These are phyloP conservation scores for Monosporascus ibericus DNA, from an alignment of 2,329 filamentous ascomycete genomes.

Conservation along the genomic window DNA sequence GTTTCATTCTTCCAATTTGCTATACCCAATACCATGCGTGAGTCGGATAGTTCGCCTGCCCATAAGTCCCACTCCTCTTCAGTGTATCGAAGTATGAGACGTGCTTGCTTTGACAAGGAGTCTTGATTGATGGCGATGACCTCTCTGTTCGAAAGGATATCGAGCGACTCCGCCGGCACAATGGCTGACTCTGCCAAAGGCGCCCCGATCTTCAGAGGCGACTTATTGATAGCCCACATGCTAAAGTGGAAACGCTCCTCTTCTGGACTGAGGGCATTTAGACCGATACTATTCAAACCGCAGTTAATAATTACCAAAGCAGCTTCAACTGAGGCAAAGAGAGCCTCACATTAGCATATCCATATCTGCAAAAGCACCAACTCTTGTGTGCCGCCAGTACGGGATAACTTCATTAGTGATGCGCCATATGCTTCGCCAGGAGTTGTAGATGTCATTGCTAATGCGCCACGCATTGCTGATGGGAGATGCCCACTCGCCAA, in stretches of 20 bases:
- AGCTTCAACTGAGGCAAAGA: not conserved
- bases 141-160: slow-evolving; percentile 43
- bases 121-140: slow-evolving; percentile 56
- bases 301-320: not conserved
- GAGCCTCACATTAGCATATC: slow-evolving; percentile 43
- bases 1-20: slow-evolving; percentile 44
- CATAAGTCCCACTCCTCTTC: slow-evolving; percentile 46
- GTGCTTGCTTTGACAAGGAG: slow-evolving; percentile 41
- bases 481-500: slow-evolving; percentile 38
- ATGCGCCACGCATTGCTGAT: slow-evolving; percentile 45
- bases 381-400: slow-evolving; percentile 35
- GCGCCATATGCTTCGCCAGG: slow-evolving; percentile 44
- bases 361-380: slow-evolving; percentile 44
- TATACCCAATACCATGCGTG: slow-evolving; percentile 36
- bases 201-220: slow-evolving; percentile 41
- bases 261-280: slow-evolving; percentile 34
- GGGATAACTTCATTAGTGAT: slow-evolving; percentile 47
- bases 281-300: slow-evolving; percentile 33
- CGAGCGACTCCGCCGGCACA: slow-evolving; percentile 33
- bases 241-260: slow-evolving; percentile 48
- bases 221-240: slow-evolving; percentile 47
- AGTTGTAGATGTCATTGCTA: slow-evolving; percentile 47
- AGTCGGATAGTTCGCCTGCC: slow-evolving; percentile 39
- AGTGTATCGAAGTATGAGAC: slow-evolving; percentile 41
- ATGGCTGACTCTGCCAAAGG: slow-evolving; percentile 29